A percentile compares a stretch with the other conserved stretches of the same genome.
Conservation (phyloP, 495 filamentous ascomycete genomes). For the Penicillium ochrochloron region DNA sequence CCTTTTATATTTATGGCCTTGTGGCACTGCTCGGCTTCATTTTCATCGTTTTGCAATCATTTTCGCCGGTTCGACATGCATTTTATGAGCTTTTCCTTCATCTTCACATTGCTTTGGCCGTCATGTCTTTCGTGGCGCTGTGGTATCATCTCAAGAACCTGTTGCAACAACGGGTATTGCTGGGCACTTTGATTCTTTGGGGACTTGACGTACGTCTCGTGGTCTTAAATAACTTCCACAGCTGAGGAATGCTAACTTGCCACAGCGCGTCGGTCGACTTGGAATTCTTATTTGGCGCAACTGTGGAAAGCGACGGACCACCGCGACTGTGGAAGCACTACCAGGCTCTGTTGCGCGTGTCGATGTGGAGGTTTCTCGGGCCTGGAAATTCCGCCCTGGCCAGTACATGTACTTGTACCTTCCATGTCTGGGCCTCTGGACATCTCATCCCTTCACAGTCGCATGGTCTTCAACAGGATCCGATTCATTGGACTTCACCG, state of each 20-base stretch:
- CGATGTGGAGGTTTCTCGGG: slow-evolving; percentile 51
- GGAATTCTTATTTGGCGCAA: slow-evolving; percentile 65
- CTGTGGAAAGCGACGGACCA: slow-evolving; percentile 44
- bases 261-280: slow-evolving; percentile 60
- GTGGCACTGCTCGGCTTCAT: slow-evolving; percentile 50
- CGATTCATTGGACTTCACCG: slow-evolving; percentile 14
- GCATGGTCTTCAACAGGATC: slow-evolving; percentile 49
- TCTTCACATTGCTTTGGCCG: slow-evolving; percentile 54
- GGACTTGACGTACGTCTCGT: slow-evolving; percentile 41
- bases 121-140: slow-evolving; percentile 54
- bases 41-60: slow-evolving; percentile 53
- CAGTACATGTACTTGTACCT: slow-evolving; percentile 63
- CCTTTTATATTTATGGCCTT: slow-evolving; percentile 43
- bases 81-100: slow-evolving; percentile 65
- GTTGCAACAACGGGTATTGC: slow-evolving; percentile 42
- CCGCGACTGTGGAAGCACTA: slow-evolving; percentile 56
- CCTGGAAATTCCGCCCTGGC: slow-evolving; percentile 55
- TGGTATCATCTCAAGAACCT: slow-evolving; percentile 58
- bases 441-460: slow-evolving; percentile 62
- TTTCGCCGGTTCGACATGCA: slow-evolving; percentile 58
- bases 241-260: slow-evolving; percentile 22
- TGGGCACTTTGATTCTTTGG: slow-evolving; percentile 47
- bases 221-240: slow-evolving; percentile 10
- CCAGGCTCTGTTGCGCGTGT: slow-evolving; percentile 54
- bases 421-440: slow-evolving; percentile 53